Conservation (phyloP, 805 yeast species). For the Monosporozyma siamensis region DNA sequence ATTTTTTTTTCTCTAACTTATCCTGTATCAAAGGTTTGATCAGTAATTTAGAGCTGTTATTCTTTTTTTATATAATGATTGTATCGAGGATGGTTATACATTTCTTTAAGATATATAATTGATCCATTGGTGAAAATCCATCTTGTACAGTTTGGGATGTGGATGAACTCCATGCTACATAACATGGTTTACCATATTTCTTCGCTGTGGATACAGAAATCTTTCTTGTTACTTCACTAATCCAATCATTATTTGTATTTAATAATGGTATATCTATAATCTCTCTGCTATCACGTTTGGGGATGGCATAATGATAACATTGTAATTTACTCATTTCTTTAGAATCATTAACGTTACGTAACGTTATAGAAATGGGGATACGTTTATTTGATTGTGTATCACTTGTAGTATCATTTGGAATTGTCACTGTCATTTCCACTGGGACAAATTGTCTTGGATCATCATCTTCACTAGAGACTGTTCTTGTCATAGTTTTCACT, state of each 20-base stretch:
- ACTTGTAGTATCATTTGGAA: slow-evolving; percentile 15
- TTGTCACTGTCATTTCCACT: slow-evolving; percentile 15
- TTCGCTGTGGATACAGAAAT: slow-evolving; percentile 20
- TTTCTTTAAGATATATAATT: slow-evolving; percentile 16
- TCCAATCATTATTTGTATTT: slow-evolving; percentile 21
- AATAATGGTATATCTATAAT: slow-evolving; percentile 21
- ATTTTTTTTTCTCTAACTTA: slow-evolving; percentile 20
- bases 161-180: slow-evolving; percentile 17
- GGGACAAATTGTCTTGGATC: slow-evolving; percentile 5
- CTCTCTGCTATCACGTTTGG: slow-evolving; percentile 8
- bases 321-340: slow-evolving; percentile 6
- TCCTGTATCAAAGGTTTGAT: slow-evolving; percentile 28
- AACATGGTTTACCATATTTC: slow-evolving; percentile 22
- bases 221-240: slow-evolving; percentile 24
- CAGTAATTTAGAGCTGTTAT: slow-evolving; percentile 16
- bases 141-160: background rate
- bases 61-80: background rate
- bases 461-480: slow-evolving; percentile 4
- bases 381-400: slow-evolving; percentile 6
- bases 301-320: slow-evolving; percentile 23
- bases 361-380: slow-evolving; percentile 16
- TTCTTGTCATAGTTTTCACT: slow-evolving; percentile 9
- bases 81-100: slow-evolving; percentile 16
- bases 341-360: slow-evolving; percentile 9
- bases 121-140: slow-evolving; percentile 11